Evolutionary conservation across 768 basidiomycete genomes (phyloP), one percentile per base, ranked within the genome.

Genomic region (Lactarius trivialis): DNA sequence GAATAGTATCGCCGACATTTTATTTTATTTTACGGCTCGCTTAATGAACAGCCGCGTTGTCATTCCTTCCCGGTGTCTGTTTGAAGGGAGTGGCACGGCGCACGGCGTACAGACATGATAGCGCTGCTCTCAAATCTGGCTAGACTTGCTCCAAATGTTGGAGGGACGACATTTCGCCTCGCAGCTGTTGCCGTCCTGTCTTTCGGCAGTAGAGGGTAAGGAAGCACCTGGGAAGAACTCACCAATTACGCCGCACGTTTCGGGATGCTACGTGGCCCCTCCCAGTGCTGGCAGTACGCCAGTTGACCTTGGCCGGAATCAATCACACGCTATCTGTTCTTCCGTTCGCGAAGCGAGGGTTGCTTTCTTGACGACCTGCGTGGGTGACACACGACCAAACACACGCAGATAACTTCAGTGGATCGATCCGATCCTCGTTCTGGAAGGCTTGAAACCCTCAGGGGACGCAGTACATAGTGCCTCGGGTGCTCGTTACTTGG

Each of bases 381-480:
- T 60, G 60, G n/a, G 54, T 53, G 19, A 26, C 45, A 11, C 28
- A 49, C 37, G 32, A 34, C 54, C 49, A 33, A 51, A 56, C 45
- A 32, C 32, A 32, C 39, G 28, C 60, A 33, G 49, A 56, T 43
- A 28, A 26, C 12, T 61, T 39, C 5, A 45, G 52, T 45, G 51
- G 61, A 63, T 58, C 61, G 61, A 63, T 63, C 61, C 61, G 61
- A 55, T 36, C 52, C 61, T 58, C 56, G 43, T 58, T 62, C 41
- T 43, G 51, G 43, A 58, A 54, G 26, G 12, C 28, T 41, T 56
- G 28, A 48, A 5, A 49, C 48, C 60, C 48, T 57, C 24, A 48
- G 43, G 43, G 50, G 39, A 52, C 28, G 43, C 43, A 45, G 39
- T 39, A 17, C 14, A 17, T 26, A 36, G 32, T 2, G 28, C 26